Percentiles rank a stretch among this genome's conserved stretches.
These are phyloP conservation scores for Sanghuangporus baumii DNA, from an alignment of 1,284 basidiomycete genomes.

Conservation along the genomic window DNA sequence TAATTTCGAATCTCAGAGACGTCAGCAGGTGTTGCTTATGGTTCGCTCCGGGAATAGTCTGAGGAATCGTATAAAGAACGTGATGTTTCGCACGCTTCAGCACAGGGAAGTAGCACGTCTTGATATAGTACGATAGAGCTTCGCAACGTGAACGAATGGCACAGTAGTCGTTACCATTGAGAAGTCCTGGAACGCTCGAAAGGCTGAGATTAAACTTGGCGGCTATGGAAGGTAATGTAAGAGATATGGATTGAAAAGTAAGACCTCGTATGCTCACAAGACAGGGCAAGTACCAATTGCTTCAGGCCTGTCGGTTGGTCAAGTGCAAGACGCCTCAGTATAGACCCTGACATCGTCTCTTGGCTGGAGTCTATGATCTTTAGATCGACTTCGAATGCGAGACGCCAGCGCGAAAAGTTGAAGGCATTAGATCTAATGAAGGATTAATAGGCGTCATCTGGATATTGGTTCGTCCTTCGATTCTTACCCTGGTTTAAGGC, in stretches of 20 bases:
- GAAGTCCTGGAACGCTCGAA: constrained; percentile 20
- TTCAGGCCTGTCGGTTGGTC: constrained; percentile 22
- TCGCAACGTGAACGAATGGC: constrained; percentile 27
- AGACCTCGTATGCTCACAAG: constrained; percentile 21
- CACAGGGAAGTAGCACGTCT: constrained; percentile 27
- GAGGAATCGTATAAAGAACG: constrained; percentile 29
- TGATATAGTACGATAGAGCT: constrained; percentile 26
- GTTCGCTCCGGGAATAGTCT: background rate
- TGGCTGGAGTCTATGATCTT: constrained; percentile 24
- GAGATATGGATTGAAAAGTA: background rate
- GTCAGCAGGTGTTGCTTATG: constrained; percentile 22
- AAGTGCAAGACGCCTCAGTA: constrained; percentile 22
- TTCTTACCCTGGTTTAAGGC: constrained; percentile 12
- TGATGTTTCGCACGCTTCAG: constrained; percentile 25
- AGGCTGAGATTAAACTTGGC: constrained; percentile 7
- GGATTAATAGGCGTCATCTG: background rate
- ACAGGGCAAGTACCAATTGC: constrained; percentile 29
- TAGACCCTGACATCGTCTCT: background rate
- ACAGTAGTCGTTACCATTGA: constrained; percentile 21
- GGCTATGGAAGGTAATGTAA: constrained; percentile 10
- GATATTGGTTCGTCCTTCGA: background rate
- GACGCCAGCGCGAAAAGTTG: constrained; percentile 25
- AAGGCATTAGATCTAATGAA: background rate
- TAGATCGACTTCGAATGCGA: constrained; percentile 31
- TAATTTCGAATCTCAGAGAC: constrained; percentile 25